Evolutionary conservation across 192 early-diverging fungal species (phyloP), one percentile per base, ranked within the genome.

Genomic region (Ramicandelaber brevisporus): DNA sequence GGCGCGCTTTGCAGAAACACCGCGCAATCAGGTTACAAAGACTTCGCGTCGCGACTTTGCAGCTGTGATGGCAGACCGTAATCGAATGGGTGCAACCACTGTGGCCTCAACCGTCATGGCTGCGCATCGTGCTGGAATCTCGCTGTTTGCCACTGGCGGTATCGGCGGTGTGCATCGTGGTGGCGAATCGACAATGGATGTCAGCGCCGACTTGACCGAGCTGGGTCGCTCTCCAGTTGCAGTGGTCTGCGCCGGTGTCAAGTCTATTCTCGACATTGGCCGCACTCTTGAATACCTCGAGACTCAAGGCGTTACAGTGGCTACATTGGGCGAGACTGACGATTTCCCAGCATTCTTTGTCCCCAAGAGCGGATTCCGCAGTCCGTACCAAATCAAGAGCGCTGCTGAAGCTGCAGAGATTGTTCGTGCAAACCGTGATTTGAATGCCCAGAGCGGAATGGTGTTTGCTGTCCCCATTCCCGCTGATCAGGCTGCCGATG

Each of bases 101-200:
- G 92, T 97, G 8, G 68, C 87, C 8, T 70, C 69, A 4, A 97
- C 87, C 0, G 82, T 89, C 72, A 31, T 82, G n/a, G 61, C 74
- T 3, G 87, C 92, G 2, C 63, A 83, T 37, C 43, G 47, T 25
- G 79, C 73, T 4, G 87, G 84, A 1, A 97, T 97, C 31, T 38
- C 44, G 20, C 53, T 97, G 0, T 97, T 97, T 63, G 86, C 78
- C 5, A 97, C 92, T 3, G 92, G 92, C 11, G 92, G 89, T 4
- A 93, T 97, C 31, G 92, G 92, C 21, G 92, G 92, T 19, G 87
- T 85, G 17, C 85, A 90, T 34, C 65, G 87, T 5, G 81, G 73
- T 5, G 80, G 63, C 9, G 68, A 73, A 45, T 36, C 46, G 12
- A 65, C 73, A 0, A 60, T 86, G 65, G 92, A 97, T 40, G 51